Base-by-base conservation (phyloP, 202 grass and related monocot species). In the Cymbopogon flexuosus region DNA sequence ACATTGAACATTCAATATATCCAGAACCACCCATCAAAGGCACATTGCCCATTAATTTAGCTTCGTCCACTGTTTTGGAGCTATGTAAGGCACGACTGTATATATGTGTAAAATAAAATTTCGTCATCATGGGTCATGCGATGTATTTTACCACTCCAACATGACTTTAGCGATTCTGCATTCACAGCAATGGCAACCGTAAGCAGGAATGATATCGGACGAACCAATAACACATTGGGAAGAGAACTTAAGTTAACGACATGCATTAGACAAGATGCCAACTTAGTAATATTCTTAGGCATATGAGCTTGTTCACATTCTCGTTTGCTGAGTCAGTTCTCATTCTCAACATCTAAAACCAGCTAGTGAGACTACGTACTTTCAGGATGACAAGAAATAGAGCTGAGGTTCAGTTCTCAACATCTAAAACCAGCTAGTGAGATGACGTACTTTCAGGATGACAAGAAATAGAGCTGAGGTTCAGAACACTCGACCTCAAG, bases 31-130 rank as follows among this genome's bases (percentile, higher is more conserved):
- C 9, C 9, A 29, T 42, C 63, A n/a, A 31, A 72, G 82, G 87
- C 65, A 89, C 54, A 84, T 88, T 88, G 75, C 68, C 80, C 11
- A 41, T 57, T 68, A 30, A 46, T 70, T 47, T 58, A 58, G 35
- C 46, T 70, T 8, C 58, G 24, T 84, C 51, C 70, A 62, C 30
- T 81, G 6, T 75, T 39, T 60, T 59, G 62, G 36, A 75, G 51
- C 62, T 60, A 65, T 86, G 84, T 40, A 86, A 75, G 27, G 31
- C 12, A 43, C 18, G 40, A 62, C 62, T 70, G 19, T 49, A 52
- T 23, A 37, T 37, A 74, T 22, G 24, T 46, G 12, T 71, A 1
- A 41, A 56, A 30, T 76, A 56, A 19, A 10, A 29, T 13, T 27
- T 43, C 19, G 23, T 1, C 29, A 45, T 37, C 22, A 13, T 59